These are phyloP conservation scores for Calycina marina DNA, from an alignment of 2,329 filamentous ascomycete species.

Conservation along the genomic window DNA sequence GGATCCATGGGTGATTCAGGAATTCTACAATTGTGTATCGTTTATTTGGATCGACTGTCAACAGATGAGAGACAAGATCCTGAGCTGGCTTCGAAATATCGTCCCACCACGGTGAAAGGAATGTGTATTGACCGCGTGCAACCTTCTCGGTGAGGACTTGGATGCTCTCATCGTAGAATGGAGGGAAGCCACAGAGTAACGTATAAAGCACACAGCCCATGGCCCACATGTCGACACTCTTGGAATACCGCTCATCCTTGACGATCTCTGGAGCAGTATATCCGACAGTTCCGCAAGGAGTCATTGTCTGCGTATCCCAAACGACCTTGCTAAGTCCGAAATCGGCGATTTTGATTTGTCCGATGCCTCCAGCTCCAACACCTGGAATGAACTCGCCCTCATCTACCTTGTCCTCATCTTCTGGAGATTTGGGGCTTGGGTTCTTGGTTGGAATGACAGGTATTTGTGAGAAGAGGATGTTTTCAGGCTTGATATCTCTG, in stretches of 20 bases:
- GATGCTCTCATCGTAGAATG: slow-evolving; percentile 97
- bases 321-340: slow-evolving; percentile 96
- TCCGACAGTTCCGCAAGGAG: slow-evolving; percentile 94
- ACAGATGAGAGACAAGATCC: slow-evolving; percentile 81
- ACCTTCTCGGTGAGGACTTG: slow-evolving; percentile 96
- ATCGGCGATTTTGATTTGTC: slow-evolving; percentile 91
- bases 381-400: slow-evolving; percentile 86
- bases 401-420: slow-evolving; percentile 93
- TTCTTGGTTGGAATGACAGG: slow-evolving; percentile 67
- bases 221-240: slow-evolving; percentile 99
- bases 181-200: slow-evolving; percentile 89
- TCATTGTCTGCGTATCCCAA: slow-evolving; percentile 98
- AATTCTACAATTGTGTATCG: slow-evolving; percentile 90
- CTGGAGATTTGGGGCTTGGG: slow-evolving; percentile 67
- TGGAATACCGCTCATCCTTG: slow-evolving; percentile 96
- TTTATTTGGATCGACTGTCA: slow-evolving; percentile 91
- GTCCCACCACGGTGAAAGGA: slow-evolving; percentile 98
- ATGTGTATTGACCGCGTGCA: slow-evolving; percentile 90
- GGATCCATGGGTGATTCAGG: slow-evolving; percentile 88
- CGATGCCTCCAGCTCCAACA: slow-evolving; percentile 77
- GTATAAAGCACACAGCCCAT: slow-evolving; percentile 95
- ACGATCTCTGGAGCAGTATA: slow-evolving; percentile 98
- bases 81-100: slow-evolving; percentile 92
- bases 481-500: slow-evolving; percentile 97
- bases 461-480: slow-evolving; percentile 81